Conservation (phyloP, 2,329 filamentous ascomycete species). For the Dryadomyces sulphureus region DNA sequence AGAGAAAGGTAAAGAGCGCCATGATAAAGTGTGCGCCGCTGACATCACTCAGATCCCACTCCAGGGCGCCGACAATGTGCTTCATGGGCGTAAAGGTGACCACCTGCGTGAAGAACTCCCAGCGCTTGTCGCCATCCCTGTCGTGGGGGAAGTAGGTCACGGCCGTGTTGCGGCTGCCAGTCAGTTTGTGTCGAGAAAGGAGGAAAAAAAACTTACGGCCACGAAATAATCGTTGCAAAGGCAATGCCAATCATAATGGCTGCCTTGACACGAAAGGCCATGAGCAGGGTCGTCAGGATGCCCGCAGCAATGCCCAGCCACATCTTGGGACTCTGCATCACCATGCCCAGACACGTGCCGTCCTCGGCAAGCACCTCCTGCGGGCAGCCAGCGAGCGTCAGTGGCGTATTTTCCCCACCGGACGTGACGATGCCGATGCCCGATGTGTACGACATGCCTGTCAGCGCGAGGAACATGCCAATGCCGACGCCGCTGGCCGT, state of each 20-base stretch:
- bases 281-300: constrained; percentile 64
- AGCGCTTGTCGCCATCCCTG: constrained; percentile 45
- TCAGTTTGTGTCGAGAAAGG: background rate
- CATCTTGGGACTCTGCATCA: constrained; percentile 26
- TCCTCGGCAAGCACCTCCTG: constrained; percentile 32
- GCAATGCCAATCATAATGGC: constrained; percentile 61
- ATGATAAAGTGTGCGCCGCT: constrained; percentile 49
- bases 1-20: constrained; percentile 63
- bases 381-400: constrained; percentile 63
- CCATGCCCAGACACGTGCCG: constrained; percentile 4
- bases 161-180: constrained; percentile 28
- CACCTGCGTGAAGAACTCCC: constrained; percentile 59
- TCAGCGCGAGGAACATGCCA: constrained; percentile 48
- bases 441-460: constrained; percentile 59
- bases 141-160: constrained; percentile 63
- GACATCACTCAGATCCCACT: constrained; percentile 45
- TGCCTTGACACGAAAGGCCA: constrained; percentile 63
- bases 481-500: constrained; percentile 52
- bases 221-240: constrained; percentile 58
- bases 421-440: constrained; percentile 67
- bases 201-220: constrained; percentile 42
- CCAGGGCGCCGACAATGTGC: constrained; percentile 44
- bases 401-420: constrained; percentile 52
- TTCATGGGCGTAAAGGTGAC: constrained; percentile 58
- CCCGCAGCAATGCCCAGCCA: constrained; percentile 79